Evolutionary conservation across 2,329 filamentous ascomycete genomes (phyloP).

Genomic region (Claviceps africana): DNA sequence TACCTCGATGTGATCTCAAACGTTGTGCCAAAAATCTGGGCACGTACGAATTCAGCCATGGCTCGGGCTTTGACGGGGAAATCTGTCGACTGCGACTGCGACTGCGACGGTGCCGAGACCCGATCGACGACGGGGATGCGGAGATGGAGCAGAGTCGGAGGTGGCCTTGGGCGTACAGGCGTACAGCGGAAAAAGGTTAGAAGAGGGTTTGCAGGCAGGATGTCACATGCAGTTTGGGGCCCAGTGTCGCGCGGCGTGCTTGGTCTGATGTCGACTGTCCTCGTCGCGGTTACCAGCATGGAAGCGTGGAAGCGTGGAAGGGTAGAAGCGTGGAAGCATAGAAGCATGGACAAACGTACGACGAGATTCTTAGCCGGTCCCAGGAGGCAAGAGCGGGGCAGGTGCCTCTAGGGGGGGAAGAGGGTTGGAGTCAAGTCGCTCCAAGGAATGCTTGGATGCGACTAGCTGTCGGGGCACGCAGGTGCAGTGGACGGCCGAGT

Average conservation of each 20-base stretch:
- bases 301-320: too few species aligned
- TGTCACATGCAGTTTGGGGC: background rate
- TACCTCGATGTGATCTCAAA: constrained; percentile 99
- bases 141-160: background rate
- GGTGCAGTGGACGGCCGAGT: background rate
- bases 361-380: background rate
- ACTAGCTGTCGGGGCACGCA: background rate
- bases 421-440: background rate
- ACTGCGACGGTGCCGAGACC: background rate
- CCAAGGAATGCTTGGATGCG: background rate
- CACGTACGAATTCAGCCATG: constrained; percentile 98
- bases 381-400: constrained; percentile 3
- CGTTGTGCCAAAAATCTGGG: constrained; percentile 98
- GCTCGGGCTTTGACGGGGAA: constrained; percentile 4
- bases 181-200: background rate
- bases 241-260: background rate
- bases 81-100: background rate
- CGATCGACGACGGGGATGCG: background rate
- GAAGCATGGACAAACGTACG: background rate
- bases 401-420: background rate
- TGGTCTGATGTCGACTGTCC: background rate
- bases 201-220: background rate
- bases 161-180: background rate
- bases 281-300: background rate
- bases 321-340: too few species aligned